Percentiles rank a stretch among this genome's conserved stretches.
Evolutionary conservation across 495 filamentous ascomycete species (phyloP).

Genomic region (Xylaria palmicola): DNA sequence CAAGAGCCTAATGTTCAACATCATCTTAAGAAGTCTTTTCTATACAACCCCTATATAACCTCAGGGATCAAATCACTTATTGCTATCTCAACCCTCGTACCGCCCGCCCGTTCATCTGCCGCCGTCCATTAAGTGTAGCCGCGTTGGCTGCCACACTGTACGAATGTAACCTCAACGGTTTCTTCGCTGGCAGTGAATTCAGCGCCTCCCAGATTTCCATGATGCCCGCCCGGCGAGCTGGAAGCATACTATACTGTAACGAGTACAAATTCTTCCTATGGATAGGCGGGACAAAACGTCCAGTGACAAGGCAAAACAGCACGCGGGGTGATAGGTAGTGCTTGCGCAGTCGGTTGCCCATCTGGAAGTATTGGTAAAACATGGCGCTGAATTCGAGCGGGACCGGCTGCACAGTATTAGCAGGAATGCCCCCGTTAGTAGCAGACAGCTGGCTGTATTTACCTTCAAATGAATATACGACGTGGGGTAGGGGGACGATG

Average conservation of each 20-base stretch:
- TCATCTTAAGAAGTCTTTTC: slow-evolving; percentile 1
- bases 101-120: slow-evolving; percentile 30
- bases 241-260: slow-evolving; percentile 98
- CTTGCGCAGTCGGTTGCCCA: slow-evolving; percentile 85
- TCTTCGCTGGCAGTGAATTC: slow-evolving; percentile 50
- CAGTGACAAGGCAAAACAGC: slow-evolving; percentile 81
- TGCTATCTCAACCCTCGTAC: slow-evolving; percentile 17
- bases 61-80: background rate
- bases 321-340: slow-evolving; percentile 92
- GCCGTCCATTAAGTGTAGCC: slow-evolving; percentile 22
- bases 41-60: background rate
- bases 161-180: slow-evolving; percentile 22
- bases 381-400: slow-evolving; percentile 87
- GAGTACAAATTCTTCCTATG: slow-evolving; percentile 93
- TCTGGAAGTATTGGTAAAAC: slow-evolving; percentile 96
- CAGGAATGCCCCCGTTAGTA: background rate
- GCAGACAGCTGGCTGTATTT: slow-evolving; percentile 9
- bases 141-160: slow-evolving; percentile 15
- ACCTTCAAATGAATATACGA: slow-evolving; percentile 84
- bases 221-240: slow-evolving; percentile 73
- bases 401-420: slow-evolving; percentile 61
- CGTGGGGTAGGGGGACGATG: slow-evolving; percentile 43
- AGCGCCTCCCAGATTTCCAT: slow-evolving; percentile 78
- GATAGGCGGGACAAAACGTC: slow-evolving; percentile 86
- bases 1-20: slow-evolving; percentile 16